These are phyloP conservation scores for Croton laevigatus DNA, from an alignment of 441 rosid genomes.

Conservation along the genomic window DNA sequence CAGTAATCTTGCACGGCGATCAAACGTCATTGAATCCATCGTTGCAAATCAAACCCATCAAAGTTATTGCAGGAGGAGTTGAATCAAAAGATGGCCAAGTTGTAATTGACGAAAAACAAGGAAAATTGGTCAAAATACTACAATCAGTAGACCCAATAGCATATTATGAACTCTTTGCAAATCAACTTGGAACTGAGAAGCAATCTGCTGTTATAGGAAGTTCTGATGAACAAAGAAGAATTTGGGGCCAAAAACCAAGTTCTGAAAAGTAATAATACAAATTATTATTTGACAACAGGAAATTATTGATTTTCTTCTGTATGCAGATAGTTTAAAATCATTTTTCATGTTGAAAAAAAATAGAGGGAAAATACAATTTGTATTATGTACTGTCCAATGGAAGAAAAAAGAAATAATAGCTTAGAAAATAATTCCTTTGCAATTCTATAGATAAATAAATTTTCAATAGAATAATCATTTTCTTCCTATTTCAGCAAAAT, in stretches of 20 bases:
- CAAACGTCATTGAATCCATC: slow-evolving; percentile 37
- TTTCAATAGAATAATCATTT: not conserved
- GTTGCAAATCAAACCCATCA: slow-evolving; percentile 35
- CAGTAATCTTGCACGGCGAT: slow-evolving; percentile 46
- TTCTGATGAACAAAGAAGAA: slow-evolving; percentile 60
- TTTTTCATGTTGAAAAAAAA: not conserved
- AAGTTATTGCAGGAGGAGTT: slow-evolving; percentile 47
- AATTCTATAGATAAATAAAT: not conserved
- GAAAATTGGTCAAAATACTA: slow-evolving; percentile 46
- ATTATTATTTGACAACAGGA: slow-evolving; percentile 16
- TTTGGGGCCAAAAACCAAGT: slow-evolving; percentile 50
- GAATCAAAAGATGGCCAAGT: slow-evolving; percentile 58
- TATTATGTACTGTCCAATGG: not conserved
- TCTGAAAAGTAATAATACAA: not conserved
- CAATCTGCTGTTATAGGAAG: slow-evolving; percentile 80
- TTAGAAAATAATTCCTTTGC: not conserved
- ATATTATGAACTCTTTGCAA: slow-evolving; percentile 43
- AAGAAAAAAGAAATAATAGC: not conserved
- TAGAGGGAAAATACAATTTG: not conserved
- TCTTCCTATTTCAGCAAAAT: not conserved
- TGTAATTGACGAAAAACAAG: slow-evolving; percentile 35
- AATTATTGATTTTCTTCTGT: slow-evolving; percentile 8
- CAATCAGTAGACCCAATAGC: slow-evolving; percentile 39
- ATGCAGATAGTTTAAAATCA: too few species aligned
- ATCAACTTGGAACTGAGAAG: slow-evolving; percentile 37